These are phyloP conservation scores for Stropharia rugosoannulata DNA, from an alignment of 768 basidiomycete genomes.

Conservation along the genomic window DNA sequence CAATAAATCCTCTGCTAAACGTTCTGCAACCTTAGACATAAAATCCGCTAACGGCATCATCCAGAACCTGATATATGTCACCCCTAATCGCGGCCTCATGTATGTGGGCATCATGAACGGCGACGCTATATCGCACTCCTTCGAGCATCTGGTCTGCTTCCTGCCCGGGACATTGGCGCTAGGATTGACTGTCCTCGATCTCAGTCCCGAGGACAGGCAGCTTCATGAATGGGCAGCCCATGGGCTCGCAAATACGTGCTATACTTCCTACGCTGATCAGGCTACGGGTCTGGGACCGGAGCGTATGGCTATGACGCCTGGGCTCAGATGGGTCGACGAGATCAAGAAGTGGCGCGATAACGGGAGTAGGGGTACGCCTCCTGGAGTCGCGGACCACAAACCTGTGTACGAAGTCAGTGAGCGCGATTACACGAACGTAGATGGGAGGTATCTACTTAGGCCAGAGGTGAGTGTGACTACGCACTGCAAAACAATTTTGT, in stretches of 20 bases:
- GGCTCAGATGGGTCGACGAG: constrained; percentile 45
- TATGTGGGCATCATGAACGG: constrained; percentile 55
- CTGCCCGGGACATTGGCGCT: constrained; percentile 65
- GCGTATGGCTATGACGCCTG: constrained; percentile 35
- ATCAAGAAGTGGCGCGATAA: constrained; percentile 43
- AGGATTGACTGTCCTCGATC: constrained; percentile 50
- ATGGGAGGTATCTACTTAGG: constrained; percentile 49
- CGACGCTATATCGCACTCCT: constrained; percentile 36
- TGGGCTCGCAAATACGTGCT: constrained; percentile 70
- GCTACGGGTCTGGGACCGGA: constrained; percentile 68
- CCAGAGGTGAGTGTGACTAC: constrained; percentile 55
- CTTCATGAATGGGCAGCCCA: constrained; percentile 70
- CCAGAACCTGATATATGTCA: constrained; percentile 55
- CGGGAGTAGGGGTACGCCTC: constrained; percentile 39
- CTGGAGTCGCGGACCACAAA: constrained; percentile 42
- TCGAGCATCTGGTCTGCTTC: constrained; percentile 74
- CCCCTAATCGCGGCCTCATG: constrained; percentile 55
- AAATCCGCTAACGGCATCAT: constrained; percentile 53
- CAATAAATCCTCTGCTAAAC: background rate
- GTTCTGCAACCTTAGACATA: constrained; percentile 37
- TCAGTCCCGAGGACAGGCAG: constrained; percentile 32
- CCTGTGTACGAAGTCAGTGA: constrained; percentile 22
- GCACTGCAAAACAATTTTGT: background rate
- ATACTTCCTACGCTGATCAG: constrained; percentile 65
- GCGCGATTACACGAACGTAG: constrained; percentile 49